Evolutionary conservation across 805 yeast genomes (phyloP), one percentile per base, ranked within the genome.

Genomic region (Lipomyces starkeyi): DNA sequence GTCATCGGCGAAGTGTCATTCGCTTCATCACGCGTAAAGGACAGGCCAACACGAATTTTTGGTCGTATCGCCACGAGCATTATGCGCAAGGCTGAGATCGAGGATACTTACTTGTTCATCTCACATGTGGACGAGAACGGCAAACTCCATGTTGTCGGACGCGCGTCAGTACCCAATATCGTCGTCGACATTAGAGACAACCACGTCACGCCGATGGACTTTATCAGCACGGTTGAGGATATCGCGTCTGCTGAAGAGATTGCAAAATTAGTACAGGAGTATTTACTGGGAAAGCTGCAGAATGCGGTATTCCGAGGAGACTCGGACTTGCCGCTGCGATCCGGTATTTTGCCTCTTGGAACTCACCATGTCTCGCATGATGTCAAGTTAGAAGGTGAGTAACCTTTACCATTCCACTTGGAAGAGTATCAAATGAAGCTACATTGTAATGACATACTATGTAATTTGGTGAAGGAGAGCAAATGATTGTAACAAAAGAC

Each of bases 281-380:
- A 69, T 43, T 53, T 69, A 6, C 61, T 52, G 34, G 71, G 71
- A 6, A 59, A 63, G 37, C 34, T 63, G 13, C 22, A 20, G n/a
- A 58, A 58, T 32, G 70, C 66, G 8, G 22, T 66, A 9, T 66
- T 69, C 53, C 67, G 70, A 7, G 71, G 71, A n/a, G 71, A 69
- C 40, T 63, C 63, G 7, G 69, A 69, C 49, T 27, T 69, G 55
- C 63, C 67, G 14, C 47, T 69, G 52, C 34, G 68, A 20, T 69
- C 71, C 9, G 71, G 71, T 6, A 63, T 69, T 20, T 63, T 69
- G 47, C 71, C 71, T 14, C 63, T 69, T 9, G 71, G 71, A n/a
- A 67, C 71, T 5, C 71, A 69, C 54, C 71, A 69, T 47, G 70
- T 67, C 34, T 32, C 71, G 9, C 71, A 66, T 40, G 71, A 66